These are phyloP conservation scores for Mycena metata DNA, from an alignment of 768 basidiomycete genomes.

Conservation along the genomic window DNA sequence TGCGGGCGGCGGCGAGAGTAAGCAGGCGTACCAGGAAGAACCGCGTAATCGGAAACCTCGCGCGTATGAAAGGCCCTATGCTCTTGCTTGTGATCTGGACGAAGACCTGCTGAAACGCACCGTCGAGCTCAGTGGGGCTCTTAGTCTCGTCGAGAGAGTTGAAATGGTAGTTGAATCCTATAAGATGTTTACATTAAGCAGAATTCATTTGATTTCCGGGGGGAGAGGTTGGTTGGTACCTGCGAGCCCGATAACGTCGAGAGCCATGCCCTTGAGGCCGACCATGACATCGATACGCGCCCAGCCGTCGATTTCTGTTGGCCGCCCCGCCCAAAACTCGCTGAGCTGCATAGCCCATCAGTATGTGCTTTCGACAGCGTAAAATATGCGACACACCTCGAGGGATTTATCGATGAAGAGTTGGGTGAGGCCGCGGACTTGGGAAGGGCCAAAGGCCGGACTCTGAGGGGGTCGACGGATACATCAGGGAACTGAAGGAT, in stretches of 20 bases:
- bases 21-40: background rate
- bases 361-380: no score
- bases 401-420: constrained; percentile 54
- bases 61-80: background rate
- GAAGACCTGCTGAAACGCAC: constrained; percentile 7
- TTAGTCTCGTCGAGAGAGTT: no score
- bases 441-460: constrained; percentile 58
- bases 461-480: no score
- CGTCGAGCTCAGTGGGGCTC: constrained; percentile 5
- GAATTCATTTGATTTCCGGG: background rate
- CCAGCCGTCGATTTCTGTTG: background rate
- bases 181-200: constrained; percentile 12
- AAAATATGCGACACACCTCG: constrained; percentile 40
- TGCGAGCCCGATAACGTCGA: constrained; percentile 51
- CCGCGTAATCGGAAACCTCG: constrained; percentile 11
- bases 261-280: constrained; percentile 62
- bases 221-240: constrained; percentile 5
- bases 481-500: background rate
- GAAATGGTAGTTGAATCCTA: no score
- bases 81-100: background rate
- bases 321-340: constrained; percentile 16
- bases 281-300: constrained; percentile 57
- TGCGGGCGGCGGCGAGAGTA: no score
- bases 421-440: constrained; percentile 52
- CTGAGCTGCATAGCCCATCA: constrained; percentile 9